phyloP scores from a whole-genome alignment of 176 grass and related monocot genomes.

The Juncus inflexus region DNA sequence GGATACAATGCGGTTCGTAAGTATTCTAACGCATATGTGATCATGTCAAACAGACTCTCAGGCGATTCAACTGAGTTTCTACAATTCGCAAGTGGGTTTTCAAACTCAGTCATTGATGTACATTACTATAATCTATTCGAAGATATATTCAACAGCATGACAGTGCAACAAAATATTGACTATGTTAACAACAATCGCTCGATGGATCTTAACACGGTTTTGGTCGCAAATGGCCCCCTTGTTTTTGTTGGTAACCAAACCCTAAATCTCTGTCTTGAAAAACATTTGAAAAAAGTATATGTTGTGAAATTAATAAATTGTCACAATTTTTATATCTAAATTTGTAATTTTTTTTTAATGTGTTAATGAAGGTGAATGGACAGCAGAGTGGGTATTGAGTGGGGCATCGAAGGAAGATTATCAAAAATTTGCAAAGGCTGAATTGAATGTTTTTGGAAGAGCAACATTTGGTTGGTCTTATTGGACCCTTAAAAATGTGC shows the following conservation, averaged over 20 bases:
- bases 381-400: constrained; percentile 8
- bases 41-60: constrained; percentile 59
- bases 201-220: constrained; percentile 12
- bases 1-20: constrained; percentile 55
- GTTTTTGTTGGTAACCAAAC: constrained; percentile 39
- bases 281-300: not conserved
- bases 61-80: constrained; percentile 28
- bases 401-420: constrained; percentile 15
- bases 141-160: constrained; percentile 20
- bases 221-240: constrained; percentile 30
- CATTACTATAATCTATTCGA: constrained; percentile 50
- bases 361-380: constrained; percentile 38
- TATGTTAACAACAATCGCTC: constrained; percentile 27
- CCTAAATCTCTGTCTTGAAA: not conserved
- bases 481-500: constrained; percentile 31
- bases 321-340: too few species aligned
- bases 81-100: constrained; percentile 29
- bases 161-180: constrained; percentile 35
- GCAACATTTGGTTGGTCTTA: constrained; percentile 47
- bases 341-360: not conserved
- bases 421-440: constrained; percentile 26
- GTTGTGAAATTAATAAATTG: too few species aligned
- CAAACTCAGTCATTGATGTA: constrained; percentile 30
- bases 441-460: constrained; percentile 31
- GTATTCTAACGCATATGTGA: constrained; percentile 53